Base-by-base conservation (phyloP, 164 flowering plant species). In the Stephania yunnanensis region DNA sequence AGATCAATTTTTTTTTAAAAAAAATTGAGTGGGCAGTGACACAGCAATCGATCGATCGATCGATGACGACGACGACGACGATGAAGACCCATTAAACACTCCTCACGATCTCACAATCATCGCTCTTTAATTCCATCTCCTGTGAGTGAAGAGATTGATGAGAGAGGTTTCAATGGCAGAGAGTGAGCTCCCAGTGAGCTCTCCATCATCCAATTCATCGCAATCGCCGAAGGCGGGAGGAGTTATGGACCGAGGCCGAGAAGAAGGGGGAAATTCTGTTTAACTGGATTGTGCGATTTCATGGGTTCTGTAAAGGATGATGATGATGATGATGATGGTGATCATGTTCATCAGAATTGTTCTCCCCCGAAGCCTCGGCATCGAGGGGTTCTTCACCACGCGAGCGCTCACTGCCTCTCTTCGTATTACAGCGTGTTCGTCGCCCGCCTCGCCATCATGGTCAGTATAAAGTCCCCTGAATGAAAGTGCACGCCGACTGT, bases 401-500 rank as follows among this genome's bases (percentile, higher is more conserved):
- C 84, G 17, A 85, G 81, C 66, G 73, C 88, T 53, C 87, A 73
- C 72, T 91, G 98, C 73, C 86, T 92, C 46, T 87, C 99, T 0
- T 95, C 99, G 0, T 93, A 93, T 78, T 93, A 93, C 86, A 93
- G 99, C 58, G 97, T 95, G 75, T 95, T 95, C 44, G 97, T 89
- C 0, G 99, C 88, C 71, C 95, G 99, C 44, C 94, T 95, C 46
- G 90, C 99, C 15, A 95, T 95, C 78, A 95, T 95, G 99, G 97
- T 93, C 75, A 29, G 87, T 78, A 5, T 9, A 22, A 29, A 46
- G 42, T 36, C 42, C 42, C 42, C 42, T 36, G 42, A 36, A 4
- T 36, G 42, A 36, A 36, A 36, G 4, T 36, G 42, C 42, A 36
- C 42, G 4, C 42, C 42, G 1, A 4, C 42, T 36, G 42, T 36